Conservation (phyloP, 805 yeast species). For the Myxozyma kluyveri region DNA sequence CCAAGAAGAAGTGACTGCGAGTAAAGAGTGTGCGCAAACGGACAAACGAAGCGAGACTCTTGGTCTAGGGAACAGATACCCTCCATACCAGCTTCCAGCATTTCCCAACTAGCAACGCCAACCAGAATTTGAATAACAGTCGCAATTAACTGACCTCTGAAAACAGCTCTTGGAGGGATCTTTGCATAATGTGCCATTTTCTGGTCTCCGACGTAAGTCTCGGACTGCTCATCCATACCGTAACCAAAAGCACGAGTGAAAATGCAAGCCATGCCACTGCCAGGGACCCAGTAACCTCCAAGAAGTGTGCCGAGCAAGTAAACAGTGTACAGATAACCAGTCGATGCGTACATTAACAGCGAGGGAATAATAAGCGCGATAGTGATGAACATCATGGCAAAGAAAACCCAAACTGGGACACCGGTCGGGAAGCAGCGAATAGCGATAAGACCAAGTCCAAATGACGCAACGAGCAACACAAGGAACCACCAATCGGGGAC, state of each 20-base stretch:
- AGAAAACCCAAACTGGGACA: conserved; percentile 61
- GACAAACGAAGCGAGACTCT: conserved; percentile 48
- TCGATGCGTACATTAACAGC: conserved; percentile 58
- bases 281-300: conserved; percentile 64
- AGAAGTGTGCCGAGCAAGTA: conserved; percentile 63
- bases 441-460: conserved; percentile 44
- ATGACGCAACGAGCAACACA: conserved; percentile 46
- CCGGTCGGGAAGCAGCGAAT: conserved; percentile 43
- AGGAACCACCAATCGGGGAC: conserved; percentile 65
- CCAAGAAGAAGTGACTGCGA: conserved; percentile 64
- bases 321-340: conserved; percentile 58
- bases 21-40: conserved; percentile 48
- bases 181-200: conserved; percentile 66
- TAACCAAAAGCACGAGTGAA: conserved; percentile 59
- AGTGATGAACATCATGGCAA: conserved; percentile 55
- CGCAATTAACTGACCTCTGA: conserved; percentile 50
- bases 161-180: conserved; percentile 59
- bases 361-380: conserved; percentile 58
- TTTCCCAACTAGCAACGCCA: conserved; percentile 43
- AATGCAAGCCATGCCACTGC: conserved; percentile 59
- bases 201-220: conserved; percentile 53
- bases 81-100: conserved; percentile 31
- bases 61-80: conserved; percentile 48
- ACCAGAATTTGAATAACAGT: conserved; percentile 46
- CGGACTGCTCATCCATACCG: conserved; percentile 54